phyloP scores from a whole-genome alignment of 345 rosid genomes.

The Anastatica hierochuntica region DNA sequence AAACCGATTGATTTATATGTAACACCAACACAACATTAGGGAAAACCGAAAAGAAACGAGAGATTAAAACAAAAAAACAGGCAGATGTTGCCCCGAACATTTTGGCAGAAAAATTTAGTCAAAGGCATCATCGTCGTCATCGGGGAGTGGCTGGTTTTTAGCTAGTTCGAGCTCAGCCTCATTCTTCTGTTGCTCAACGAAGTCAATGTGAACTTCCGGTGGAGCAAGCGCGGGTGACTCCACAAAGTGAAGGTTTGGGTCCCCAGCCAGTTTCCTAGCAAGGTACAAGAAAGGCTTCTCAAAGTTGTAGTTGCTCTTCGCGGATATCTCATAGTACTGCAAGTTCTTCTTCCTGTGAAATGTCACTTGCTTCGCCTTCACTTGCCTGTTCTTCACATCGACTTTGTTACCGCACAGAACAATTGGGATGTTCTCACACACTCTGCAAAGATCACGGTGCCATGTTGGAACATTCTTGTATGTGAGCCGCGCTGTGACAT shows the following conservation, averaged over 20 bases:
- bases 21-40: too few relatives aligned
- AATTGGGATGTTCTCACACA: constrained; percentile 84
- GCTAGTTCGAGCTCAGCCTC: constrained; percentile 12
- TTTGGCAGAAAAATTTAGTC: constrained; percentile 7
- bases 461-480: constrained; percentile 99
- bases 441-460: constrained; percentile 89
- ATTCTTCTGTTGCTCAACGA: constrained; percentile 46
- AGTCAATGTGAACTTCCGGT: constrained; percentile 80
- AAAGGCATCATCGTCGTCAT: constrained; percentile 28
- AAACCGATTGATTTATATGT: too few relatives aligned
- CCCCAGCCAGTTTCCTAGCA: constrained; percentile 73
- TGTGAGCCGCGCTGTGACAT: constrained; percentile 89
- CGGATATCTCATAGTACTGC: constrained; percentile 87
- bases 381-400: constrained; percentile 93
- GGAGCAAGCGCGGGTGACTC: constrained; percentile 92
- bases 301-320: constrained; percentile 88
- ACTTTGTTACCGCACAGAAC: constrained; percentile 93
- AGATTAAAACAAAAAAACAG: too few relatives aligned
- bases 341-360: constrained; percentile 94
- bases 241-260: constrained; percentile 72
- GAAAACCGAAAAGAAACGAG: too few relatives aligned
- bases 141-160: constrained; percentile 21
- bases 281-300: constrained; percentile 93
- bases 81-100: background rate
- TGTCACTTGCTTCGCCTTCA: constrained; percentile 83